These are phyloP conservation scores for Trypethelium eluteriae DNA, from an alignment of 495 filamentous ascomycete genomes.

Conservation along the genomic window DNA sequence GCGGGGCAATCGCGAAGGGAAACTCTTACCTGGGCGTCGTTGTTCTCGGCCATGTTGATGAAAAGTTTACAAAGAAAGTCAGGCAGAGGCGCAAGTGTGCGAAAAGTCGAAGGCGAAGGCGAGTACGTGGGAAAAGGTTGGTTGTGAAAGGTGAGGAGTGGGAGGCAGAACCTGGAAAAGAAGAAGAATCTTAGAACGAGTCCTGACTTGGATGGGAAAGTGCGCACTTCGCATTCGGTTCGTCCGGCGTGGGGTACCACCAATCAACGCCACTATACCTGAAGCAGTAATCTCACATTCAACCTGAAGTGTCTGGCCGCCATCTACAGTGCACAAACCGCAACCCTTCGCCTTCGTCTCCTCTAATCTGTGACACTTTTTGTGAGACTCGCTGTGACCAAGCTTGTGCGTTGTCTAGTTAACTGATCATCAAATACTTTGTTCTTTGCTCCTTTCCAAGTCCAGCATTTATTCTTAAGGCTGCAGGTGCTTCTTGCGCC, in stretches of 20 bases:
- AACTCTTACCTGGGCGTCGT: conserved; percentile 51
- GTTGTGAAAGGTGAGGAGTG: conserved; percentile 6
- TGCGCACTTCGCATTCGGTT: neutral
- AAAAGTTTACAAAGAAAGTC: conserved; percentile 29
- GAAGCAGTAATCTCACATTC: neutral
- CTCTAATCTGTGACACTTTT: too few relatives aligned
- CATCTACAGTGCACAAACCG: neutral
- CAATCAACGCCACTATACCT: neutral
- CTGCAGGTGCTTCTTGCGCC: neutral
- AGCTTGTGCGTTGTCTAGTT: too few relatives aligned
- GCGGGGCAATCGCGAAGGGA: conserved; percentile 15
- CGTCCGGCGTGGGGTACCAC: neutral
- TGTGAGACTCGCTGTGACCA: too few relatives aligned
- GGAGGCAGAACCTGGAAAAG: conserved; percentile 17
- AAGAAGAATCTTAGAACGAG: conserved; percentile 13
- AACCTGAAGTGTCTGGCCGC: neutral
- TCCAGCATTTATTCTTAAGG: too few relatives aligned
- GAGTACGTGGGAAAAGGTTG: conserved; percentile 26
- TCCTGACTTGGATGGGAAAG: conserved; percentile 8
- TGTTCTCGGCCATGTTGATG: conserved; percentile 49
- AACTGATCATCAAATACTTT: too few relatives aligned
- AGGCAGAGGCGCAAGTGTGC: conserved; percentile 16
- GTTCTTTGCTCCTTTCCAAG: too few relatives aligned
- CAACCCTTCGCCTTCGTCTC: neutral
- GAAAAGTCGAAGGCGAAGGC: conserved; percentile 27